Base-by-base conservation (phyloP, 2,329 filamentous ascomycete genomes). In the Botrytis fabae region DNA sequence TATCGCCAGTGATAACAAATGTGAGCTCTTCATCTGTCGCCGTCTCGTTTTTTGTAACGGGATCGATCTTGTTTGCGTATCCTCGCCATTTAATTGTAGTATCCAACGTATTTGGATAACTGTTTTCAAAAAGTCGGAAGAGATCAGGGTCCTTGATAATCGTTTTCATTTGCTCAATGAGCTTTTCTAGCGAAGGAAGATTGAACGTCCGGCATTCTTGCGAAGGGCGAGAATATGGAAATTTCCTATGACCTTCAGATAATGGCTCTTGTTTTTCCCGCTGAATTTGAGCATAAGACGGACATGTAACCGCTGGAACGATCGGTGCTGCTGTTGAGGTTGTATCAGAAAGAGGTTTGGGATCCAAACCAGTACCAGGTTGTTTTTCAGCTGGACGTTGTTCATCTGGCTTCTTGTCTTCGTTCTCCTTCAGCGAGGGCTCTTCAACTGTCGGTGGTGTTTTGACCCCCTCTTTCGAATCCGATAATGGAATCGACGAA, bases 151-250 rank as follows among this genome's bases (percentile, higher is more conserved):
- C 94, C 62, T 89, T 85, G 79, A 98, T 90, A 65, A 87, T 85
- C 46, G 85, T 83, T 60, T 89, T 91, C 85, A 97, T 88, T 75
- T 92, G 86, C 46, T 88, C 82, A 74, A 98, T 93, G 61, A 93
- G 87, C 72, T 89, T 84, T 80, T 98, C 95, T 22, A 97, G 92
- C 9, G 90, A 86, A 5, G 90, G 87, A 7, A 93, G 92, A 75
- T 88, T 88, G 84, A 96, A 97, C 0, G 93, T 97, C 69, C 95
- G 91, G 81, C 95, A 98, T 78, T 89, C 86, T 65, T 87, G 84
- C 3, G 87, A 86, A 1, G 95, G 95, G 25, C 95, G 89, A 83
- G 96, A 93, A 81, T 88, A 97, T 2, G 94, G 92, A 16, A 97
- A 89, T 74, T 89, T 85, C 79, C 95, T 87, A 10, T 89, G 89